Percentiles rank a stretch among this genome's conserved stretches.
Conservation (phyloP, 2,329 filamentous ascomycete genomes). For the Falciphora oryzae region DNA sequence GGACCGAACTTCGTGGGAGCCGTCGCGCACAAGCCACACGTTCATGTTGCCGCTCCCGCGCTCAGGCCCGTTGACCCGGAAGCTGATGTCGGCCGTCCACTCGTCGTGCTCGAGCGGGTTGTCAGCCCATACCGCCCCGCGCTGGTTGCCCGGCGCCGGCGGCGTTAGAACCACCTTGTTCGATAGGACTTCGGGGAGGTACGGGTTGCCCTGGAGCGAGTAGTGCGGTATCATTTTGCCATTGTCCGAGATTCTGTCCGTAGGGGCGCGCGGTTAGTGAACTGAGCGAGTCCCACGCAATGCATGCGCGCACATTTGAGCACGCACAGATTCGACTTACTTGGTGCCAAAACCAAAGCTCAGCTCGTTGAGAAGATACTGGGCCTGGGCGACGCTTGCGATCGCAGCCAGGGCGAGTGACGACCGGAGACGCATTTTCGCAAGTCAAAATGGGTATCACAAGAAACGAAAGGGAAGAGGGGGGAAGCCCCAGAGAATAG, state of each 20-base stretch:
- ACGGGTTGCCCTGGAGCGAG: constrained; percentile 47
- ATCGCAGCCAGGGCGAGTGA: constrained; percentile 16
- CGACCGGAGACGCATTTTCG: constrained; percentile 15
- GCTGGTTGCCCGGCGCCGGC: constrained; percentile 75
- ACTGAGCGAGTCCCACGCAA: background rate
- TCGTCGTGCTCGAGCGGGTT: constrained; percentile 53
- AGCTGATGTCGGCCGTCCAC: constrained; percentile 82
- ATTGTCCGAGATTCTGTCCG: background rate
- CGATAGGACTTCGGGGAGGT: constrained; percentile 62
- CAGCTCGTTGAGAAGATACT: constrained; percentile 64
- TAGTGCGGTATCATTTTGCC: constrained; percentile 43
- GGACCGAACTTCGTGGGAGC: constrained; percentile 57
- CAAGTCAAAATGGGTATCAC: background rate
- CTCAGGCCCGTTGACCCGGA: constrained; percentile 81
- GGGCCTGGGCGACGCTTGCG: constrained; percentile 47
- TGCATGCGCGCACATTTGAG: background rate
- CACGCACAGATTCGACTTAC: constrained; percentile 35
- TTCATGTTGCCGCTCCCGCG: constrained; percentile 84
- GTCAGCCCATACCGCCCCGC: constrained; percentile 78
- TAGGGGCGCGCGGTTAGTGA: background rate
- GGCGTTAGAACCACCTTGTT: constrained; percentile 92
- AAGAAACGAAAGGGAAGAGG: background rate
- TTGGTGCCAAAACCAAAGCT: constrained; percentile 70
- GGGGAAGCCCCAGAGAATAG: background rate
- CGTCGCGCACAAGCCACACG: constrained; percentile 79